Conservation (phyloP, 345 rosid species). For the Rhodamnia argentea region DNA sequence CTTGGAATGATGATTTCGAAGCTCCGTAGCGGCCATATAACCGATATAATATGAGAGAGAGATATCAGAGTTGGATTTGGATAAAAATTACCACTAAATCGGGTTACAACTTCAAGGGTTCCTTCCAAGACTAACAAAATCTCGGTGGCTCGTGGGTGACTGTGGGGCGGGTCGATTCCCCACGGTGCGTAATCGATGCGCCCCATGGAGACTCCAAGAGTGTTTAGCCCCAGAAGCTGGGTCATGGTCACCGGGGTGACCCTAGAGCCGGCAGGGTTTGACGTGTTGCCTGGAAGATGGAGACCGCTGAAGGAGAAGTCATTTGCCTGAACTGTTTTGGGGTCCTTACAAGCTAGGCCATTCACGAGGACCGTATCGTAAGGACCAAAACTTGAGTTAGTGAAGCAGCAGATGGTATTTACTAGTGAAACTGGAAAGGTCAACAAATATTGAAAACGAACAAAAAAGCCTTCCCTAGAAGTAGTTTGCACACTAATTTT, state of each 20-base stretch:
- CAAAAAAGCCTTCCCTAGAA: not conserved
- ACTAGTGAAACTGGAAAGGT: not conserved
- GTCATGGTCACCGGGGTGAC: not conserved
- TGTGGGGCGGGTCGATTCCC: not conserved
- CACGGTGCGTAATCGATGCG: not conserved
- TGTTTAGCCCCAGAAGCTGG: not conserved
- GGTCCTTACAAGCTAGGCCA: not conserved
- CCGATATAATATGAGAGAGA: no score
- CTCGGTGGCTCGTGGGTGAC: not conserved
- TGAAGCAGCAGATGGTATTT: not conserved
- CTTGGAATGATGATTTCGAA: no score
- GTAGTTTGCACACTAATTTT: not conserved
- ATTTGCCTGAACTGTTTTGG: not conserved
- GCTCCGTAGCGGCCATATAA: no score
- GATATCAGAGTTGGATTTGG: no score
- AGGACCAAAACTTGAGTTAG: not conserved
- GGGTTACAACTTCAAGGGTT: not conserved
- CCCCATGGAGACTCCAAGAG: not conserved
- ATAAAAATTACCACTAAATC: not conserved
- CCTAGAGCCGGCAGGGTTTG: not conserved
- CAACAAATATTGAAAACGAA: not conserved
- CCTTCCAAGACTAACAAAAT: not conserved
- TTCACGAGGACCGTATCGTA: not conserved
- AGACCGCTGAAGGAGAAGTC: not conserved
- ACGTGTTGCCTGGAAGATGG: not conserved